Percentiles rank a stretch among this genome's conserved stretches.
phyloP scores from a whole-genome alignment of 2,329 filamentous ascomycete genomes.

The Ceratocystis papillata region DNA sequence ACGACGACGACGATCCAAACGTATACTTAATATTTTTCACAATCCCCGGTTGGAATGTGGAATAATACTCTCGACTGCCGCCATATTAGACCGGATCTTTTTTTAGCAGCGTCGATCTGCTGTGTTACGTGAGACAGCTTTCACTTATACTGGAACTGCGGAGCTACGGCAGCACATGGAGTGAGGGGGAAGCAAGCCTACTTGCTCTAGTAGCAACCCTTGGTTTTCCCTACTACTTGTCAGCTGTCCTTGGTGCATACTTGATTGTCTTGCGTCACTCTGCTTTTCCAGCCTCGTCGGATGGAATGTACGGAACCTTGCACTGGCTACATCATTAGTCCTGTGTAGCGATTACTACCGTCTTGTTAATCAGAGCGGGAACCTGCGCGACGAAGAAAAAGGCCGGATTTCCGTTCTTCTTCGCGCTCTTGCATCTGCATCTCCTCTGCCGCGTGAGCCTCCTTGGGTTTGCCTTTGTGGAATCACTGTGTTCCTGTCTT shows the following conservation, averaged over 20 bases:
- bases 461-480: neutral
- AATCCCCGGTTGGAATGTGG: slow-evolving; percentile 15
- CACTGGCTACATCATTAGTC: neutral
- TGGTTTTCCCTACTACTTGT: neutral
- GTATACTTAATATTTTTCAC: slow-evolving; percentile 11
- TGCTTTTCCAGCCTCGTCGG: neutral
- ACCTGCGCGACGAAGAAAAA: neutral
- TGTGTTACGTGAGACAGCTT: neutral
- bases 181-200: neutral
- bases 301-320: neutral
- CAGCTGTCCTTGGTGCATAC: neutral
- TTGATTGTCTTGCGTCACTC: slow-evolving; percentile 1
- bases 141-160: neutral
- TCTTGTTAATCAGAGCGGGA: neutral
- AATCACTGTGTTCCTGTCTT: slow-evolving; percentile 9
- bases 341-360: neutral
- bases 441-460: neutral
- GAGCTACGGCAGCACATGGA: neutral
- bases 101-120: slow-evolving; percentile 1
- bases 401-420: neutral
- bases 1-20: neutral
- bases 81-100: slow-evolving; percentile 5
- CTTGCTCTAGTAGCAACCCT: neutral
- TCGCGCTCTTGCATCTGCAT: neutral
- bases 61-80: neutral